Evolutionary conservation across 495 filamentous ascomycete species (phyloP).

Genomic region (Hypoxylon fragiforme): DNA sequence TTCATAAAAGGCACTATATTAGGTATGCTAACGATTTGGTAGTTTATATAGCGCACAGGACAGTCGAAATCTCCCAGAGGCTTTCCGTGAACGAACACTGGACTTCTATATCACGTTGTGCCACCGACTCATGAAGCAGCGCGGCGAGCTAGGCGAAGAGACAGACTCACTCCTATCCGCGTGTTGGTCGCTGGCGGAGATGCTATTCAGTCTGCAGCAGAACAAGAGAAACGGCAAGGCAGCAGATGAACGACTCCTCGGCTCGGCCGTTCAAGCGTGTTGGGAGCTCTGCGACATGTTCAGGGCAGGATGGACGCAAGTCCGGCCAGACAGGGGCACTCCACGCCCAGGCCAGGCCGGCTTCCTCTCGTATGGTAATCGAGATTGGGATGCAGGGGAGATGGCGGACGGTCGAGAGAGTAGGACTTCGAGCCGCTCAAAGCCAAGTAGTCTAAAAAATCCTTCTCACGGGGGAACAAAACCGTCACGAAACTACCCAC

Average conservation of each 20-base stretch:
- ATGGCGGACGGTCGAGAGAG: conserved; percentile 37
- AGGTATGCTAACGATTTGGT: background rate
- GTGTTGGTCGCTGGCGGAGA: conserved; percentile 90
- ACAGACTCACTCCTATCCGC: conserved; percentile 82
- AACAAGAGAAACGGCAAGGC: conserved; percentile 72
- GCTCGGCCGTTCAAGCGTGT: conserved; percentile 86
- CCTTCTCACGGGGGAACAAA: conserved; percentile 31
- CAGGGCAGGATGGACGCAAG: conserved; percentile 88
- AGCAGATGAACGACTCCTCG: conserved; percentile 79
- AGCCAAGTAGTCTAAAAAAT: conserved; percentile 48
- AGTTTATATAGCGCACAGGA: conserved; percentile 87
- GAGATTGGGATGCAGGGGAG: conserved; percentile 20
- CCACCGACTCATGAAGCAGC: conserved; percentile 92
- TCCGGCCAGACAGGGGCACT: conserved; percentile 84
- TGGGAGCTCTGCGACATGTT: conserved; percentile 96
- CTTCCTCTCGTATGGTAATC: conserved; percentile 52
- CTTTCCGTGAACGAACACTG: conserved; percentile 84
- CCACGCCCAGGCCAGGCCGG: conserved; percentile 78
- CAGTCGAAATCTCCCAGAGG: conserved; percentile 74
- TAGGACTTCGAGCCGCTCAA: conserved; percentile 49
- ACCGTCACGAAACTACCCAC: conserved; percentile 34
- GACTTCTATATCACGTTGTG: conserved; percentile 95
- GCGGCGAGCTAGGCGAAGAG: conserved; percentile 71
- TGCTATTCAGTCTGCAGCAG: conserved; percentile 90
- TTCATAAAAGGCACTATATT: background rate